Evolutionary conservation across 169 alveolate genomes (phyloP).

Genomic region (Plasmodium relictum): DNA sequence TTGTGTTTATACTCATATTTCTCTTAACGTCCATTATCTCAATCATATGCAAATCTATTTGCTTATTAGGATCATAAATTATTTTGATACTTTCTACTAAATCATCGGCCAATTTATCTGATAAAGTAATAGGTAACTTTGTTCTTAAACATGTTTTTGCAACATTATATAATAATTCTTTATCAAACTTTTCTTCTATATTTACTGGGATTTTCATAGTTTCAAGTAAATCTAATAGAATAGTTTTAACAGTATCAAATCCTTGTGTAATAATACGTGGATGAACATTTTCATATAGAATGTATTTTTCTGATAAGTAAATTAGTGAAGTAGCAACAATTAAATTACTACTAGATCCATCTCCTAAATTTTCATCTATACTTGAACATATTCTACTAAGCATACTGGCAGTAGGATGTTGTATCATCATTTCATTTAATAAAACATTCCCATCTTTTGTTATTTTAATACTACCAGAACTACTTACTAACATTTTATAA

Average conservation of each 20-base stretch:
- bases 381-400: slow-evolving; percentile 99
- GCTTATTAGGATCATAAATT: slow-evolving; percentile 78
- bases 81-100: slow-evolving; percentile 95
- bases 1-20: slow-evolving; percentile 96
- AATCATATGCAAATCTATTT: slow-evolving; percentile 97
- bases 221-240: slow-evolving; percentile 93
- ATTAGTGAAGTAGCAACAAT: slow-evolving; percentile 96
- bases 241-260: slow-evolving; percentile 94
- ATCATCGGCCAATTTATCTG: slow-evolving; percentile 96
- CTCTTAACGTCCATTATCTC: slow-evolving; percentile 98
- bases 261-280: slow-evolving; percentile 98
- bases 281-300: slow-evolving; percentile 95
- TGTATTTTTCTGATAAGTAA: slow-evolving; percentile 84
- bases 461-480: slow-evolving; percentile 96
- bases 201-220: slow-evolving; percentile 84
- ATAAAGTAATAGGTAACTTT: slow-evolving; percentile 92
- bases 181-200: slow-evolving; percentile 82
- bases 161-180: slow-evolving; percentile 93
- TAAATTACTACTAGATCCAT: slow-evolving; percentile 98
- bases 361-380: slow-evolving; percentile 99
- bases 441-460: slow-evolving; percentile 98
- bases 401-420: slow-evolving; percentile 99
- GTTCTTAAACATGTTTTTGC: slow-evolving; percentile 96
- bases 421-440: slow-evolving; percentile 98
- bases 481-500: slow-evolving; percentile 98